Base-by-base conservation (phyloP, 805 yeast genomes). In the Millerozyma acaciae region DNA sequence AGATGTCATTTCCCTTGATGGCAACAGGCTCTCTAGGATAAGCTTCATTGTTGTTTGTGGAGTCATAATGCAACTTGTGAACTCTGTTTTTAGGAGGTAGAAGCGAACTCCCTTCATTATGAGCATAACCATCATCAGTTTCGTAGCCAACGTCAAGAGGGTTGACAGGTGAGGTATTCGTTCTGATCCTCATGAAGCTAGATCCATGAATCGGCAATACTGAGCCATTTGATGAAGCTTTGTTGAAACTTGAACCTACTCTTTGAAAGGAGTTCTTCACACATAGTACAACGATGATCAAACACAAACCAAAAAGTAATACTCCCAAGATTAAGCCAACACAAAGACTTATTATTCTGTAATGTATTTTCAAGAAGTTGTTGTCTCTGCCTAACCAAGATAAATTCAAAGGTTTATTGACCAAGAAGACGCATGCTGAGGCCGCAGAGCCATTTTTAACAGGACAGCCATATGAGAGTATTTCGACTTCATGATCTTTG, bases 391-490 rank as follows among this genome's bases (percentile, higher is more conserved):
- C 43, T 5, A 80, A 51, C 93, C 94, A 84, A 1, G 55, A 51
- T 16, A 81, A 70, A 23, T 74, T 72, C n/a, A 84, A 60, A 2
- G 89, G 86, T 30, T 76, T 66, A 42, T 84, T 90, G 28, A 84
- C 62, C 2, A 80, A 50, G 41, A 81, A 77, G 1, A 84, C 70
- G 42, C 89, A 84, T 14, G 68, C 48, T 9, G 47, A 33, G 3
- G 47, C 42, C 3, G 48, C 40, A 20, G 53, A 48, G 15, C 26
- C 35, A 5, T 44, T 37, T 6, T 40, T 20, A 1, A 49, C 36
- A 0, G 81, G 62, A 45, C 85, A 76, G 3, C 93, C 95, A 46
- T 70, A 75, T 10, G 73, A 64, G 21, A 81, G 38, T 3, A 84
- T 54, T 32, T 80, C 55, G 0, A 81, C 83, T 45, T 76, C 81